Evolutionary conservation across 495 filamentous ascomycete genomes (phyloP), one percentile per base, ranked within the genome.

Genomic region (Aspergillus nanangensis): DNA sequence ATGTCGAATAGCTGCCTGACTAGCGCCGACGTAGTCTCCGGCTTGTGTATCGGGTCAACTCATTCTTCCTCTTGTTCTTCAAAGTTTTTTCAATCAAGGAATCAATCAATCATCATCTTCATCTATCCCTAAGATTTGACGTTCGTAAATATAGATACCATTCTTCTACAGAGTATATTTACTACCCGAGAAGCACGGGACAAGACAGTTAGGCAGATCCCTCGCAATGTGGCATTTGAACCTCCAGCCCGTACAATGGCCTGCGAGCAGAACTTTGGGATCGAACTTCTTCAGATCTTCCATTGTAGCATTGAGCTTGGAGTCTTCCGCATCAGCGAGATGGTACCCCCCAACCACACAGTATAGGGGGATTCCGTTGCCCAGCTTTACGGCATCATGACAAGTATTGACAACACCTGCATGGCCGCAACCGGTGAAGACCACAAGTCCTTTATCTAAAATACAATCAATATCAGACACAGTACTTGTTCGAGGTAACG

Each of bases 181-280:
- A 32, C 47, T 49, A 7, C 47, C 47, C 29, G 47, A 49, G 20
- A 49, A 49, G 19, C 47, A 49, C 3, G 47, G 47, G 11, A 49
- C 47, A 27, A 49, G 20, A 37, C 47, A 43, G 25, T 38, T 34
- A 1, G 47, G 47, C 20, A 43, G 3, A 41, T 65, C 60, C 44
- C 61, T 63, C 43, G 72, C 60, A 40, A 76, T 69, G 40, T 57
- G 62, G 45, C 66, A 67, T 51, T 74, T 76, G 34, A 67, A 70
- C 33, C 69, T 34, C 73, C 70, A 75, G 0, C 71, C 73, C 1
- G 70, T 72, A 45, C 70, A 76, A 61, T 75, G 73, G 0, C 73
- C 71, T 10, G 69, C 59, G 22, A 75, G 56, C n/a, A 75, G 19
- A 0, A 75, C 38, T 43, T 65, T 64, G 0, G 65, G 60, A 9